Evolutionary conservation across 1,284 basidiomycete genomes (phyloP).

Genomic region (Ceratobasidium sp.): DNA sequence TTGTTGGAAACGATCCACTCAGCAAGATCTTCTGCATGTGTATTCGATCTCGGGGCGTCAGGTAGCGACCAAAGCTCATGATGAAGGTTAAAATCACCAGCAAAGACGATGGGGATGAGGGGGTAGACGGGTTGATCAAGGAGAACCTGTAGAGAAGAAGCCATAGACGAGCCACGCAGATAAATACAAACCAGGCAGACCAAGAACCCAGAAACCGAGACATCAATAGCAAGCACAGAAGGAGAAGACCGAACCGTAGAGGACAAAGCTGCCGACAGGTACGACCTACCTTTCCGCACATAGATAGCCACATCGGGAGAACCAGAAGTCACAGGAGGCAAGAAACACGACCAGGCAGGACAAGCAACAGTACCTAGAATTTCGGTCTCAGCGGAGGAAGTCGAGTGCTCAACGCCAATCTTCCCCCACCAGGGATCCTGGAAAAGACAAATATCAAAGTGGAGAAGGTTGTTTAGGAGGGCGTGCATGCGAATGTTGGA

Average conservation of each 20-base stretch:
- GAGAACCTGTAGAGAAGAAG: not conserved
- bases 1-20: slow-evolving; percentile 20
- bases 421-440: too few relatives aligned
- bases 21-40: slow-evolving; percentile 10
- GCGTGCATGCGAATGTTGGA: too few relatives aligned
- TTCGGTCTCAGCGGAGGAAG: too few relatives aligned
- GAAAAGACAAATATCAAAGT: too few relatives aligned
- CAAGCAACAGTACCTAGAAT: not conserved
- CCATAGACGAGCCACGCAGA: not conserved
- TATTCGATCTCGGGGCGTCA: not conserved
- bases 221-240: too few relatives aligned
- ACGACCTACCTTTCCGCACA: not conserved
- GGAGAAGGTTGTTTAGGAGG: too few relatives aligned
- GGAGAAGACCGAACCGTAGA: too few relatives aligned
- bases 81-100: too few relatives aligned
- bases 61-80: slow-evolving; percentile 21
- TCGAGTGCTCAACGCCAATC: too few relatives aligned
- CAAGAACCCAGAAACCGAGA: too few relatives aligned
- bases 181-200: too few relatives aligned
- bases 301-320: slow-evolving; percentile 1
- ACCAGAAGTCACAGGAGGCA: not conserved
- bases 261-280: too few relatives aligned
- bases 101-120: not conserved
- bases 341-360: not conserved
- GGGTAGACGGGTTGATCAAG: not conserved